A percentile compares a stretch with the other conserved stretches of the same genome.
Conservation (phyloP, 1,284 basidiomycete genomes). For the Trichosporon sp. region DNA sequence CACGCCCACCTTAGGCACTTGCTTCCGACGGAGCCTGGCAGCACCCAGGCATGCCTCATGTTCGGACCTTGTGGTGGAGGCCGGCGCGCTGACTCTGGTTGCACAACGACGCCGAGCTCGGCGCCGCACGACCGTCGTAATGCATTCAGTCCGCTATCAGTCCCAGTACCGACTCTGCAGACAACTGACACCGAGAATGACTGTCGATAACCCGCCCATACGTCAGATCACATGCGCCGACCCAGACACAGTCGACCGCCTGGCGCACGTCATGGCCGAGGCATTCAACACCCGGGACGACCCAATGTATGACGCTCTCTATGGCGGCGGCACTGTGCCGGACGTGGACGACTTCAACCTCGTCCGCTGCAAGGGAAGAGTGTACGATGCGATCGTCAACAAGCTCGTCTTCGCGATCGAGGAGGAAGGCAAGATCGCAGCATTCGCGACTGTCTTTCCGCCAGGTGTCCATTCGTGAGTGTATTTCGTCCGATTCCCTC, state of each 20-base stretch:
- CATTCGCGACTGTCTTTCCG: constrained; percentile 14
- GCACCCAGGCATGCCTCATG: not conserved
- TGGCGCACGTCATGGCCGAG: constrained; percentile 19
- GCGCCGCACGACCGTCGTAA: not conserved
- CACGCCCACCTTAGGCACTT: constrained; percentile 5
- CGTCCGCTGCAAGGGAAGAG: constrained; percentile 10
- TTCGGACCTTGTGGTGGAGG: not conserved
- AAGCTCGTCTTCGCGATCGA: constrained; percentile 9
- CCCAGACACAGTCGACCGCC: constrained; percentile 1
- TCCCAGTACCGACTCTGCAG: not conserved
- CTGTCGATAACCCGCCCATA: not conserved
- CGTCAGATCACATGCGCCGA: not conserved
- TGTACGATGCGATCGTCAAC: constrained; percentile 18
- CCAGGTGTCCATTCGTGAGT: constrained; percentile 10
- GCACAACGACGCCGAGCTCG: not conserved
- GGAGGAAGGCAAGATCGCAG: not conserved
- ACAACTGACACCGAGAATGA: not conserved
- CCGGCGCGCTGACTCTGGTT: not conserved
- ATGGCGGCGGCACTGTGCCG: not conserved
- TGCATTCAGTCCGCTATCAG: not conserved
- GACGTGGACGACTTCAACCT: constrained; percentile 10
- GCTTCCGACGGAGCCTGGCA: not conserved
- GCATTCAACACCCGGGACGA: constrained; percentile 21
- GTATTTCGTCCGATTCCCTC: no score
- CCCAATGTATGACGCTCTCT: constrained; percentile 19